Percentiles rank a stretch among this genome's conserved stretches.
Conservation (phyloP, 164 flowering plant genomes). For the Nelumbo lutea region DNA sequence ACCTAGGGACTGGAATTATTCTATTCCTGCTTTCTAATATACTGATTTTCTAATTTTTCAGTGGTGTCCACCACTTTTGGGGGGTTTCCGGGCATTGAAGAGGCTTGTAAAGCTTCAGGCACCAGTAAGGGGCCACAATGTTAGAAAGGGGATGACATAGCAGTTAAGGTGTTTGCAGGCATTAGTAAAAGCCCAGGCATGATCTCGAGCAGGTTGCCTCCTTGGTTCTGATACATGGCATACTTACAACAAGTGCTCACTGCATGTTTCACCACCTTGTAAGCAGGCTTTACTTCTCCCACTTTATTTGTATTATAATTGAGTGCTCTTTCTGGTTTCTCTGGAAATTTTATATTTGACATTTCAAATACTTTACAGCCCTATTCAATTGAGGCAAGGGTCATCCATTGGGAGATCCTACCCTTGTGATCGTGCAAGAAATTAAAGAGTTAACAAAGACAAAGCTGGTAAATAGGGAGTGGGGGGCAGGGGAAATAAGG, state of each 20-base stretch:
- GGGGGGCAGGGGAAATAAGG: too few relatives aligned
- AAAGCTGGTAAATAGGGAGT: too few relatives aligned
- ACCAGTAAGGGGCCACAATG: constrained; percentile 80
- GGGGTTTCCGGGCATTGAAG: constrained; percentile 80
- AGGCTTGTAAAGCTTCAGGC: constrained; percentile 94
- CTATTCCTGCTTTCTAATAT: constrained; percentile 11
- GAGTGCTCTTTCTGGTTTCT: not conserved
- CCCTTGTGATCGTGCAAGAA: too few relatives aligned
- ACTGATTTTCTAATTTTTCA: constrained; percentile 24
- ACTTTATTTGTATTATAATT: not conserved
- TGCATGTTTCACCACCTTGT: constrained; percentile 24
- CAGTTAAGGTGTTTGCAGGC: constrained; percentile 83
- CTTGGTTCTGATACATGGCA: constrained; percentile 25
- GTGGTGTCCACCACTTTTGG: constrained; percentile 97
- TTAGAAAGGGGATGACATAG: constrained; percentile 69
- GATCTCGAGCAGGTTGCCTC: constrained; percentile 58
- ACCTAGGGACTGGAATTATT: not conserved
- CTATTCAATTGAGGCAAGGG: too few relatives aligned
- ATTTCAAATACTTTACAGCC: too few relatives aligned
- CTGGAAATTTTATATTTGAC: too few relatives aligned
- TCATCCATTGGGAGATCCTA: too few relatives aligned
- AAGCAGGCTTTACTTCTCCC: constrained; percentile 9
- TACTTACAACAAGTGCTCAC: constrained; percentile 23
- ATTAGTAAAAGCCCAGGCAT: constrained; percentile 67
- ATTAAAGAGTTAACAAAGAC: too few relatives aligned